Evolutionary conservation across 371 early-diverging fungal genomes (phyloP), one percentile per base, ranked within the genome.

Genomic region (Coemansia sp.): DNA sequence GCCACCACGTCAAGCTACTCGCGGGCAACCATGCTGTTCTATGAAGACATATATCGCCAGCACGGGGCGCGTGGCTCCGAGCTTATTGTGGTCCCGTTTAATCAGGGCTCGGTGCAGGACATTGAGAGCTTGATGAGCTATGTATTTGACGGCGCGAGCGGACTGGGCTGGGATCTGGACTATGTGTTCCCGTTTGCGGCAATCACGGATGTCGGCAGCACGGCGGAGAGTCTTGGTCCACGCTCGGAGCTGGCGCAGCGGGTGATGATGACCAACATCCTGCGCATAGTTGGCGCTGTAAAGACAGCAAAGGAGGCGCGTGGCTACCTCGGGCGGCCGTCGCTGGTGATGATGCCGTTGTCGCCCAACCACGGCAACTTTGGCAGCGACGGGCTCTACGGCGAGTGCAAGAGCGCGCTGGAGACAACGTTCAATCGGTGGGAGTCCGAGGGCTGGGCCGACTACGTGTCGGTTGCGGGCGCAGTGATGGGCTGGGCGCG

Each of bases 401-500:
- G 90, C 72, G 97, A 97, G 78, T 90, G 94, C 72, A 97, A 97
- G 87, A 85, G 94, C 59, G 88, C 87, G 16, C 84, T 97, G 36
- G 94, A 94, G 81, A 93, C 94, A 40, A 76, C 93, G 57, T 84
- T 97, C 77, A 92, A 93, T 87, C 86, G 94, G 58, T 97, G 94
- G 94, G 81, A 88, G 59, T 88, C 95, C 61, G 97, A 97, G 75
- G 84, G 84, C 59, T 97, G 97, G 97, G 88, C 87, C 90, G 84
- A 82, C 69, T 93, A 94, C 83, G 77, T 97, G 69, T 84, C 90
- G 54, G 88, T 97, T 59, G 82, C 90, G 53, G 96, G 97, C 67
- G 92, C 94, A 55, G 91, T 92, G 54, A 97, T 97, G 76, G 97
- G 96, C 39, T 97, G 97, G 95, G 94, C 95, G 45, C 89, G 95